Evolutionary conservation across 345 rosid genomes (phyloP), one percentile per base, ranked within the genome.

Genomic region (Moringa oleifera): DNA sequence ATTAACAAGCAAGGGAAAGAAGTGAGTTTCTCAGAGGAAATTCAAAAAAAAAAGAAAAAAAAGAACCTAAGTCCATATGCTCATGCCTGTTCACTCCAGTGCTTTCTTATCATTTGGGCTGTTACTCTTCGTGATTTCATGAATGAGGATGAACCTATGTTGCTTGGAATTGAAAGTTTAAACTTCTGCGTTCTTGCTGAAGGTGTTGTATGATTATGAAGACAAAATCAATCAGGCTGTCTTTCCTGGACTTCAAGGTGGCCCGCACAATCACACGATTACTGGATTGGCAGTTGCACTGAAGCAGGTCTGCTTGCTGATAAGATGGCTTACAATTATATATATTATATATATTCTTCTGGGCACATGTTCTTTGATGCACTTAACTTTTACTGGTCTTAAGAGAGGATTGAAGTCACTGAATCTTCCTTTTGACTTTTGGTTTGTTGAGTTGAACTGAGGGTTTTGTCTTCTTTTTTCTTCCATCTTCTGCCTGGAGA

Each of bases 181-280:
- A 25, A 1, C 41, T 31, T 64, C 2, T 63, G 49, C 25, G 37
- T 21, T 71, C 53, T 68, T 59, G 24, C 23, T 61, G 57, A 65
- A 94, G 99, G 93, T 90, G 33, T 25, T 88, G 70, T 90, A 94
- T 75, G 97, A 94, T 70, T 94, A 69, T 67, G 97, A 90, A 75
- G 99, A 94, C 80, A 94, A 86, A 77, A 90, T 94, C 66, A 94
- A 90, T 59, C 99, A 94, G 78, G 88, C 99, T 1, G 97, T 94
- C 57, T 94, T 94, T 73, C 99, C 99, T 55, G 99, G 99, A 69
- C 99, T 94, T 72, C 99, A 94, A 84, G 99, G 99, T 59, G 99
- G 99, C 16, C 99, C 97, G 11, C 99, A 94, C 77, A 90, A 94
- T 80, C 97, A 94, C 89, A 94, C 99, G 37, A 94, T 94, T 57